Evolutionary conservation across 805 yeast species (phyloP).

Genomic region (Lipomyces mesembrius): DNA sequence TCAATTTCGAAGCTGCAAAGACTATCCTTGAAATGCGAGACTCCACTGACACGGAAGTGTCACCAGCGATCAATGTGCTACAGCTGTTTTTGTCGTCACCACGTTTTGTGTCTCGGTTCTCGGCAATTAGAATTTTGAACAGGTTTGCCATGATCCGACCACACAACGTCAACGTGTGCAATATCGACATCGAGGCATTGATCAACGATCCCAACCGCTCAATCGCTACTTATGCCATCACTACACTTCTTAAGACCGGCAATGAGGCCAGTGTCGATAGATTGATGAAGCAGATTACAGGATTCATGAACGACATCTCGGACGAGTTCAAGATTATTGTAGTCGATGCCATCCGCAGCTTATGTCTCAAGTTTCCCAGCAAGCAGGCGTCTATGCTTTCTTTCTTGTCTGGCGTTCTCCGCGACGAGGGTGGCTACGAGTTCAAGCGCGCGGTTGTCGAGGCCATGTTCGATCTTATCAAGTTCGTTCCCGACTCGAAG

Average conservation of each 20-base stretch:
- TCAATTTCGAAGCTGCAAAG: conserved; percentile 89
- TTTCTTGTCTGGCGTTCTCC: conserved; percentile 80
- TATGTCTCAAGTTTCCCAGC: conserved; percentile 90
- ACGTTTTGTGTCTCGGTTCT: conserved; percentile 84
- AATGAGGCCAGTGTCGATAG: conserved; percentile 88
- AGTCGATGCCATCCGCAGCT: conserved; percentile 89
- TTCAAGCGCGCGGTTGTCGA: conserved; percentile 89
- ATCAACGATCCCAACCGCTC: conserved; percentile 89
- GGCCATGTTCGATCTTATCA: conserved; percentile 88
- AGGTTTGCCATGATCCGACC: conserved; percentile 82
- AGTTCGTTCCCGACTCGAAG: conserved; percentile 80
- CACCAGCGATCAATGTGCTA: conserved; percentile 71
- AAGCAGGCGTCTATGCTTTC: conserved; percentile 81
- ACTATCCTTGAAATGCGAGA: conserved; percentile 61
- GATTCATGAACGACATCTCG: conserved; percentile 88
- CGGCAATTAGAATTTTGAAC: conserved; percentile 89
- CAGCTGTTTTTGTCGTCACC: conserved; percentile 84
- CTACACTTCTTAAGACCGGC: conserved; percentile 93
- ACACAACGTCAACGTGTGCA: conserved; percentile 70
- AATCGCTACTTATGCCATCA: conserved; percentile 94
- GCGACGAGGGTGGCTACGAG: conserved; percentile 87
- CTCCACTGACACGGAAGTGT: conserved; percentile 66
- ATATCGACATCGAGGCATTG: conserved; percentile 80
- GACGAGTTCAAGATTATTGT: conserved; percentile 96
- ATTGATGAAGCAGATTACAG: conserved; percentile 81